Base-by-base conservation (phyloP, 129 eudicot genomes). In the Helianthus tuberosus region DNA sequence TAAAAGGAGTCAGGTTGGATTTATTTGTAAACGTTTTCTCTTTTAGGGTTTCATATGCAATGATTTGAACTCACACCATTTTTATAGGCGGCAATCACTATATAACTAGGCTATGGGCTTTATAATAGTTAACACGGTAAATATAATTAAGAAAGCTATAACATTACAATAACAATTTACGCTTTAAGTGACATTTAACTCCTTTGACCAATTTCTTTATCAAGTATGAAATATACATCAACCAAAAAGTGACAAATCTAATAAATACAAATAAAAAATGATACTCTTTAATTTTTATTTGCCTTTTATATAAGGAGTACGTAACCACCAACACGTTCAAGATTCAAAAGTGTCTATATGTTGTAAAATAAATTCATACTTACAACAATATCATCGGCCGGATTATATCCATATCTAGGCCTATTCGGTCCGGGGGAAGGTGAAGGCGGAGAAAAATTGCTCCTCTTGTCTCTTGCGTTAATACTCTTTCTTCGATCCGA, bases 371-470 rank as follows among this genome's bases (percentile, higher is more conserved):
- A 77, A 10, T 43, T 6, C 41, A 11, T 32, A 79, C 95, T 86
- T 86, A 89, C 91, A 2, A 14, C 11, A 60, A 83, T 43, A 67
- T 89, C 89, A 49, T 89, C 89, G 8, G 81, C 74, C 5, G 74
- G 75, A 74, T 84, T 81, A 71, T 47, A 64, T 72, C 84, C 83
- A 36, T 78, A 60, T 78, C 64, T 87, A 23, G 73, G 72, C 68
- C 66, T 67, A 58, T 77, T 57, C 3, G 89, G 89, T 39, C 80
- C 85, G 1, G 80, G 85, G 2, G 85, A 73, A 62, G 92, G 89
- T 9, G 92, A 76, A 0, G 88, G 84, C 9, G 85, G 77, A 75
- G 75, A 66, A 73, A 76, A 73, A 67, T 64, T 75, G 67, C 66
- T 77, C 5, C 11, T 52, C 32, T 53, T 67, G 46, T 82, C 89